Evolutionary conservation across 2,329 filamentous ascomycete genomes (phyloP), one percentile per base, ranked within the genome.

Genomic region (Fusarium agapanthi): DNA sequence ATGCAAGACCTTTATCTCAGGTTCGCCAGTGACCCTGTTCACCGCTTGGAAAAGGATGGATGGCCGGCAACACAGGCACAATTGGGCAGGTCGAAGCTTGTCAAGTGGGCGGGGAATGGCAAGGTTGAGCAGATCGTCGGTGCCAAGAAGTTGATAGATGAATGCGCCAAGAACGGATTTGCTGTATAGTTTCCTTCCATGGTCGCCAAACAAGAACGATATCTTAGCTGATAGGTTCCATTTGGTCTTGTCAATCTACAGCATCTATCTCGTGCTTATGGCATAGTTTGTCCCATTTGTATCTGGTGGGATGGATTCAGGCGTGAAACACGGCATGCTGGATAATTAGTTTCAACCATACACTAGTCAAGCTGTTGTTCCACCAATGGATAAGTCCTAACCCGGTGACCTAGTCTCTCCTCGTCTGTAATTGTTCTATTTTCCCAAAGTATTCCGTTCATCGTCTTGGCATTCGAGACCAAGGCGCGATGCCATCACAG

Each of bases 1-100:
- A 74, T 74, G 69, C 72, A 75, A 38, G 68, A 74, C 30, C 48
- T 65, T 8, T 74, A 71, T 32, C 40, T 75, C 1, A 37, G 24
- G 13, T 75, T 74, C 47, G 65, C 65, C 5, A 57, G 35, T 13
- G 62, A 74, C 16, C 72, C 72, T 9, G 26, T 7, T 9, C 44
- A 59, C n/a, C 69, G 69, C 7, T 6, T 74, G 1, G n/a, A 53
- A 15, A 43, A 41, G 15, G 43, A 34, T 35, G 59, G 56, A 16
- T 71, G 66, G 72, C 41, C 66, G 5, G 22, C 15, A 15, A 48
- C 45, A 32, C 28, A 34, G 7, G 30, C 50, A 6, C 22, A 50
- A 28, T 13, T 28, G 12, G 26, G 41, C 4, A 41, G 34, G 22
- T 61, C 47, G 11, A 71, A 48, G 13, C 34, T 75, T 20, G 18